phyloP scores from a whole-genome alignment of 495 filamentous ascomycete species.

The Durotheca rogersii region DNA sequence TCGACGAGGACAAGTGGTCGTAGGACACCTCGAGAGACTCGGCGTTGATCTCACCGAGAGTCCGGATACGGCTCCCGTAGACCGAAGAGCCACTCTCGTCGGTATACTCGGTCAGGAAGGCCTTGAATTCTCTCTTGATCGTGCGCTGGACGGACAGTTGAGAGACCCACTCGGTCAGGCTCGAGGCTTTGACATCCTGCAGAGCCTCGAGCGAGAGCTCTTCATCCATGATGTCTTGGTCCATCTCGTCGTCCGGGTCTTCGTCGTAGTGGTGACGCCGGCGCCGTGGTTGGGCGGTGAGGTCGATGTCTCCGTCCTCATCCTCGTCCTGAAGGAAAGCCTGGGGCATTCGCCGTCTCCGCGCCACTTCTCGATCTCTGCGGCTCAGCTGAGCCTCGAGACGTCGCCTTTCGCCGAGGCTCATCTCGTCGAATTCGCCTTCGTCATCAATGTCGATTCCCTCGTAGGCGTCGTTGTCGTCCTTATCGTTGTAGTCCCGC shows the following conservation, averaged over 20 bases:
- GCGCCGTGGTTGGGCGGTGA: slow-evolving; percentile 77
- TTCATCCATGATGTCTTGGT: slow-evolving; percentile 87
- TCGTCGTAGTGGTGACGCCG: slow-evolving; percentile 89
- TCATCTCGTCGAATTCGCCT: slow-evolving; percentile 66
- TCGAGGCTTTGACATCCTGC: slow-evolving; percentile 89
- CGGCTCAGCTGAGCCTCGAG: slow-evolving; percentile 81
- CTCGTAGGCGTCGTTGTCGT: slow-evolving; percentile 51
- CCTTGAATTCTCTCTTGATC: slow-evolving; percentile 94
- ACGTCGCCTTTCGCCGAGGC: slow-evolving; percentile 82
- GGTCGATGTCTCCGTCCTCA: slow-evolving; percentile 77
- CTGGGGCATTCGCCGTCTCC: slow-evolving; percentile 71
- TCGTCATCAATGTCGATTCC: slow-evolving; percentile 51
- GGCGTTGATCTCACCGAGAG: slow-evolving; percentile 92
- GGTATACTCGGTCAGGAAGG: slow-evolving; percentile 93
- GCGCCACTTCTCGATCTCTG: slow-evolving; percentile 77
- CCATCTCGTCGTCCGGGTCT: slow-evolving; percentile 88
- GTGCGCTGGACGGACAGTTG: slow-evolving; percentile 88
- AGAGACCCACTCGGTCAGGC: slow-evolving; percentile 90
- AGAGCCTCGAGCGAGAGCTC: slow-evolving; percentile 90
- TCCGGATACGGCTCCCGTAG: slow-evolving; percentile 89
- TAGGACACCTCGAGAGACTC: slow-evolving; percentile 96
- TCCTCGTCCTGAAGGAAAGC: slow-evolving; percentile 90
- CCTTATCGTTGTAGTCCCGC: slow-evolving; percentile 69
- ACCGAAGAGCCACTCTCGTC: slow-evolving; percentile 85
- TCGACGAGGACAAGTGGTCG: slow-evolving; percentile 81